These are phyloP conservation scores for Cladosporium oxysporum DNA, from an alignment of 2,329 filamentous ascomycete species.

Conservation along the genomic window DNA sequence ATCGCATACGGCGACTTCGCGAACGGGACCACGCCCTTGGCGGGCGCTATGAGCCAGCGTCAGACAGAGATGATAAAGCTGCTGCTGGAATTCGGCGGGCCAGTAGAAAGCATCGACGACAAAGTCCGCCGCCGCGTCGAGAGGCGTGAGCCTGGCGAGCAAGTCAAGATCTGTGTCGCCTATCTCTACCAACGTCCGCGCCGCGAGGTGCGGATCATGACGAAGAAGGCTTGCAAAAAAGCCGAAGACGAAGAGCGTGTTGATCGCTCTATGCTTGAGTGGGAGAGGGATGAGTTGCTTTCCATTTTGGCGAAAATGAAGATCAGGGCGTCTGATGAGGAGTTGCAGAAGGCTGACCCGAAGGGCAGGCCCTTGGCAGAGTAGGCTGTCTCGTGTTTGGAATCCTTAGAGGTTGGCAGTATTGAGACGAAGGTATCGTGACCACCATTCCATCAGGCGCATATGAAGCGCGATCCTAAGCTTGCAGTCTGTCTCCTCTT, in stretches of 20 bases:
- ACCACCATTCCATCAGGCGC: neutral
- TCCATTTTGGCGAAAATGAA: neutral
- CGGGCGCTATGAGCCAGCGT: neutral
- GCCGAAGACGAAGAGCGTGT: neutral
- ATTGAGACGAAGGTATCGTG: neutral
- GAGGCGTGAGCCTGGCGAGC: neutral
- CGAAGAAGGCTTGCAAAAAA: neutral
- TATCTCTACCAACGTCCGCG: neutral
- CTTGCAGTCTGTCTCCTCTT: too few species aligned
- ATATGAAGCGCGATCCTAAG: too few species aligned
- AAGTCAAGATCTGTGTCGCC: neutral
- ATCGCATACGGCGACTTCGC: neutral
- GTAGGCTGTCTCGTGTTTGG: neutral
- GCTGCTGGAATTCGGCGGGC: neutral
- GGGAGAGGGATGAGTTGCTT: conserved; percentile 1
- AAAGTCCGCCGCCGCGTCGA: neutral
- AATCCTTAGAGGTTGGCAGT: neutral
- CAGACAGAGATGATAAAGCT: conserved; percentile 2
- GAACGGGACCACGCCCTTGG: neutral
- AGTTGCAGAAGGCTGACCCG: neutral
- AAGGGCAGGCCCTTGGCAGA: neutral
- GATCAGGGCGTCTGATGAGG: neutral
- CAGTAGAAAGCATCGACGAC: conserved; percentile 5
- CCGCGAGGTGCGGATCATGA: neutral
- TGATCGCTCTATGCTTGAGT: neutral